These are phyloP conservation scores for Emmonsiellopsis sp. DNA, from an alignment of 2,329 filamentous ascomycete genomes.

Conservation along the genomic window DNA sequence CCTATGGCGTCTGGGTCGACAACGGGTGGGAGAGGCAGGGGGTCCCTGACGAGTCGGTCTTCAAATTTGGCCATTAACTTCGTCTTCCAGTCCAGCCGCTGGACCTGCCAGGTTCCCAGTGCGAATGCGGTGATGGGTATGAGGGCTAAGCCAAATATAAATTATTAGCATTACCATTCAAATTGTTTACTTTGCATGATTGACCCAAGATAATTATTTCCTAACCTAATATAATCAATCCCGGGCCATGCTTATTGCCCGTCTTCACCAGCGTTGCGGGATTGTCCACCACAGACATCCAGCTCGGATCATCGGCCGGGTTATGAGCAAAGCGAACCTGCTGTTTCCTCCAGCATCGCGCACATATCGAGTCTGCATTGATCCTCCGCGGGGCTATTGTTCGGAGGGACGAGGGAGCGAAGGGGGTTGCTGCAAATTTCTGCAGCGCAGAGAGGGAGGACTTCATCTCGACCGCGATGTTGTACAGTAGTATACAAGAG, in stretches of 20 bases:
- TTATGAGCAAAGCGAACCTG: slow-evolving; percentile 36
- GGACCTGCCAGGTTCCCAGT: slow-evolving; percentile 91
- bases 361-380: slow-evolving; percentile 22
- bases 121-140: slow-evolving; percentile 87
- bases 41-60: slow-evolving; percentile 77
- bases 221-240: slow-evolving; percentile 62
- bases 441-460: slow-evolving; percentile 1
- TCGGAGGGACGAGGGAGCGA: neutral
- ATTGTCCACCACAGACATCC: slow-evolving; percentile 78
- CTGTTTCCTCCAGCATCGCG: slow-evolving; percentile 24
- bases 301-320: slow-evolving; percentile 65
- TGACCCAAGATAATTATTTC: neutral
- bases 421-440: slow-evolving; percentile 1
- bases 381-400: neutral
- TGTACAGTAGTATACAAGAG: neutral
- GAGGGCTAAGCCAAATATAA: slow-evolving; percentile 41
- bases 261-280: slow-evolving; percentile 70
- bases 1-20: slow-evolving; percentile 72
- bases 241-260: slow-evolving; percentile 65
- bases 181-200: neutral
- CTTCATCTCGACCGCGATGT: neutral
- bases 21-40: slow-evolving; percentile 72
- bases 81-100: slow-evolving; percentile 88
- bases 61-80: slow-evolving; percentile 85
- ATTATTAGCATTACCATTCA: neutral